A percentile compares a stretch with the other conserved stretches of the same genome.
Conservation (phyloP, 169 alveolate genomes). For the Theileria equi region DNA sequence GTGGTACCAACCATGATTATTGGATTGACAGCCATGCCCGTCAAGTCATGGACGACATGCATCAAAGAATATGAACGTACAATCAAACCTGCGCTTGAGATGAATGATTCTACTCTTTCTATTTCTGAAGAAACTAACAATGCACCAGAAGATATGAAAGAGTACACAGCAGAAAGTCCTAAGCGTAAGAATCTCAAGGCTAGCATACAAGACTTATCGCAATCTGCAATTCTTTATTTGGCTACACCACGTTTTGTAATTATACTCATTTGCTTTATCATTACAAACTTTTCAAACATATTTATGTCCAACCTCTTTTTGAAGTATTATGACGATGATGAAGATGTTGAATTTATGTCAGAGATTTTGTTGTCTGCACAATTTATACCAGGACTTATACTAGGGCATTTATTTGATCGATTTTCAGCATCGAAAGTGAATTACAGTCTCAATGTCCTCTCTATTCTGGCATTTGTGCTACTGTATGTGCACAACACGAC, state of each 20-base stretch:
- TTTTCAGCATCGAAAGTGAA: not conserved
- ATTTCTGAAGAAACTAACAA: no score
- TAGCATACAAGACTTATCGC: no score
- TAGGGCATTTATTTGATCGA: not conserved
- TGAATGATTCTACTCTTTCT: no score
- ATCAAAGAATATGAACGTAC: not conserved
- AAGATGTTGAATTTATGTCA: not conserved
- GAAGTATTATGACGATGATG: not conserved
- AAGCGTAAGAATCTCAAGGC: not conserved
- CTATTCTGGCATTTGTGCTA: not conserved
- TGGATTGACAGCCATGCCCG: conserved; percentile 1
- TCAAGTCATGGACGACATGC: not conserved
- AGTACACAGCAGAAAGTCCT: not conserved
- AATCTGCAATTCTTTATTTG: no score
- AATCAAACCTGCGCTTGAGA: not conserved
- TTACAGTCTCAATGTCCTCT: not conserved
- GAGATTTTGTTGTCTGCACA: not conserved
- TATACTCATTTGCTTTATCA: not conserved
- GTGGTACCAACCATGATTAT: not conserved
- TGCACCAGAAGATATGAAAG: no score
- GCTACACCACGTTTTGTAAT: not conserved
- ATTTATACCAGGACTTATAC: conserved; percentile 5
- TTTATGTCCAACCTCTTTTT: conserved; percentile 1
- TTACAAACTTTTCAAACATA: not conserved
- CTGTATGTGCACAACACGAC: not conserved